These are phyloP conservation scores for Yamadazyma conglobata DNA, from an alignment of 1,139 yeast genomes.

Conservation along the genomic window DNA sequence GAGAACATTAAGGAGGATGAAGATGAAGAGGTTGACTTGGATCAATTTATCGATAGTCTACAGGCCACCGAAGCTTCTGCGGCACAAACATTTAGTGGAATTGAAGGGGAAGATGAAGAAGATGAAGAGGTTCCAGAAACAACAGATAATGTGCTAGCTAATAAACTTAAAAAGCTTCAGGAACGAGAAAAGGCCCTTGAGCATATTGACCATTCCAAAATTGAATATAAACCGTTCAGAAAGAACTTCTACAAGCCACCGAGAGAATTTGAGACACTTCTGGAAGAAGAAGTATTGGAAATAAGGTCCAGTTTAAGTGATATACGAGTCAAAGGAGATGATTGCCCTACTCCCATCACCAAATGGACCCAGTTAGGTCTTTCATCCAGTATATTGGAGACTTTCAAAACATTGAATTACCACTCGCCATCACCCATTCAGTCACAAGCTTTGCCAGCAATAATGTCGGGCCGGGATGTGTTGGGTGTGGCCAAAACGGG, in stretches of 20 bases:
- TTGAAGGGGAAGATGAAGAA: constrained; percentile 7
- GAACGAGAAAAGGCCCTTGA: constrained; percentile 34
- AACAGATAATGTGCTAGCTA: constrained; percentile 22
- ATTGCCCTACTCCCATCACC: constrained; percentile 63
- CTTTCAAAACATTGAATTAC: constrained; percentile 51
- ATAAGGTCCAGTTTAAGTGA: constrained; percentile 60
- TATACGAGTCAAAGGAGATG: constrained; percentile 56
- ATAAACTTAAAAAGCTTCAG: constrained; percentile 29
- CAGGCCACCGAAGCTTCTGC: constrained; percentile 1
- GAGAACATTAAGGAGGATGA: constrained; percentile 10
- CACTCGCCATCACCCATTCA: constrained; percentile 82
- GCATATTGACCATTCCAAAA: constrained; percentile 42
- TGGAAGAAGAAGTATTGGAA: constrained; percentile 50
- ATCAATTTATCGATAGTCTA: constrained; percentile 15
- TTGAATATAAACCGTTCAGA: constrained; percentile 52
- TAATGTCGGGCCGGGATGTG: constrained; percentile 86
- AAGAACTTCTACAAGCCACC: constrained; percentile 68
- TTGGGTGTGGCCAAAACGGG: constrained; percentile 97
- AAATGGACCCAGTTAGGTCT: constrained; percentile 84
- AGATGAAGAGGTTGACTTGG: constrained; percentile 22
- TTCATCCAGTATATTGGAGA: constrained; percentile 53
- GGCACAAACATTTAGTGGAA: neutral
- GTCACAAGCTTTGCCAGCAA: constrained; percentile 85
- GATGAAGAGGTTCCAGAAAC: constrained; percentile 1
- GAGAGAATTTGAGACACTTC: constrained; percentile 45